phyloP scores from a whole-genome alignment of 208 protist species.

The Trypanosomatidae sp. region DNA sequence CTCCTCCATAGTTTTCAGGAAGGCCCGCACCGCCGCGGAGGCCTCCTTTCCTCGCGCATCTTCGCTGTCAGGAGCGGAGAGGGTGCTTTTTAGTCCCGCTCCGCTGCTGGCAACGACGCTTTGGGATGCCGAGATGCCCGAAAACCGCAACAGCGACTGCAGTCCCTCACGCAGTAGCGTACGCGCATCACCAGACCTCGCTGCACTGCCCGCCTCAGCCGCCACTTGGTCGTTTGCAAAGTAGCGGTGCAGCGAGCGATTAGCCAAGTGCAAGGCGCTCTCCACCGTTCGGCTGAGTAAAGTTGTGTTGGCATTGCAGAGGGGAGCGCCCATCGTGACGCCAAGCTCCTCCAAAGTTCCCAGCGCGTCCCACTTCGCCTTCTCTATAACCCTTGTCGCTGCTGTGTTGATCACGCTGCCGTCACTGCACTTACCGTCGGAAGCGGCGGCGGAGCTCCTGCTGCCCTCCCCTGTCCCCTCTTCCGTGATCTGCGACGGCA shows the following conservation, averaged over 20 bases:
- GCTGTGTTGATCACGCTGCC: neutral
- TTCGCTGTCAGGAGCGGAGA: neutral
- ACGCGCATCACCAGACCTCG: neutral
- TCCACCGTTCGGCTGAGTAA: constrained; percentile 7
- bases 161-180: constrained; percentile 1
- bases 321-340: constrained; percentile 16
- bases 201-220: neutral
- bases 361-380: neutral
- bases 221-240: neutral
- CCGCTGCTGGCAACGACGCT: neutral
- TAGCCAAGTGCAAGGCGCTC: constrained; percentile 6
- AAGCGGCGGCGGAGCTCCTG: too few species aligned
- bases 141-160: neutral
- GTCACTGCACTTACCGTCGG: neutral
- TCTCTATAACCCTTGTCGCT: neutral
- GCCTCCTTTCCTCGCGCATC: neutral
- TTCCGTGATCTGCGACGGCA: neutral
- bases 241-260: neutral
- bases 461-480: neutral
- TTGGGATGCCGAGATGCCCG: neutral
- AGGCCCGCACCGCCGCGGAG: constrained; percentile 11
- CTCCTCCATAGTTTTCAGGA: constrained; percentile 25
- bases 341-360: neutral
- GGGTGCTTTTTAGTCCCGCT: neutral
- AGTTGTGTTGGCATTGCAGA: neutral